Evolutionary conservation across 176 grass and related monocot genomes (phyloP), one percentile per base, ranked within the genome.

Genomic region (Cenchrus americanus): DNA sequence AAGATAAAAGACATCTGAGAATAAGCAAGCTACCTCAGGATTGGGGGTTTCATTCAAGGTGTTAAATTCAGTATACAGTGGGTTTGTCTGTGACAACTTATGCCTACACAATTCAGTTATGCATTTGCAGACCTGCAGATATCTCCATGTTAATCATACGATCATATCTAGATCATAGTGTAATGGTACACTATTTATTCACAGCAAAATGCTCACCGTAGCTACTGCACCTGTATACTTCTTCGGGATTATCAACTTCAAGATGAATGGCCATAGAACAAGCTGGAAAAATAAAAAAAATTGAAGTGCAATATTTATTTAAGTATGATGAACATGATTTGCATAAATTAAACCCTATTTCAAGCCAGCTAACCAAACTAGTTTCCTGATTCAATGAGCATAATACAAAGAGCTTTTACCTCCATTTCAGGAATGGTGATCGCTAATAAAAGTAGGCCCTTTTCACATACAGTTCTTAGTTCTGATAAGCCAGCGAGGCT

Each of bases 381-480:
- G 53, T 71, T 69, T 85, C 10, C 54, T 70, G 40, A 71, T 73
- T 85, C 17, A 1, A 85, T 77, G 64, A 61, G 7, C 44, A 57
- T 54, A 65, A 50, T 12, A 10, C 9, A 76, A 77, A 79, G 44
- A 59, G 22, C 21, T 69, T 84, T 70, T 97, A 98, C 96, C 96
- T 98, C 87, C 96, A 98, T 98, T 91, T 98, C 96, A 87, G 96
- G 96, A 82, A 98, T 89, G 22, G 96, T 98, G 63, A 98, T 95
- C 82, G 96, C 96, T 76, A 98, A 72, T 86, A 98, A 93, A 93
- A 98, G 96, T 50, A 98, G 91, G 84, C 93, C 92, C 74, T 98
- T 98, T 86, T 94, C 92, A 83, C 90, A 98, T 75, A 98, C 87
- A 78, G 82, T 82, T 90, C 96, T 90, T 68, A 98, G 79, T 90